These are phyloP conservation scores for Porphyrellus cyaneotinctus DNA, from an alignment of 768 basidiomycete species.

Conservation along the genomic window DNA sequence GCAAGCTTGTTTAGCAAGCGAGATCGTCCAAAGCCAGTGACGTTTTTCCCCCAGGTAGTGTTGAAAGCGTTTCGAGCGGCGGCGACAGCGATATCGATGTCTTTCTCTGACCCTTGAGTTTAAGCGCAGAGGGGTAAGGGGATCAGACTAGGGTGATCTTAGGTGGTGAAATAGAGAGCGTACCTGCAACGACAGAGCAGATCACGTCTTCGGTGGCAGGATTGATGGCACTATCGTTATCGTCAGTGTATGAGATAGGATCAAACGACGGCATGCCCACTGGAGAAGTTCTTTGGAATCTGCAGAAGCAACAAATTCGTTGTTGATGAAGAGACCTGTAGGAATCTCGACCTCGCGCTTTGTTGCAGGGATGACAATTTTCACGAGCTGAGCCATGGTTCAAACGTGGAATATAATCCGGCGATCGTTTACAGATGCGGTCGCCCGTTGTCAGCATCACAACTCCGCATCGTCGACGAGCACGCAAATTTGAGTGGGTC, in stretches of 20 bases:
- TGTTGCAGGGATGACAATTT: slow-evolving; percentile 38
- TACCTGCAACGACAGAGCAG: slow-evolving; percentile 64
- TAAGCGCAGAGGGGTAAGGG: neutral
- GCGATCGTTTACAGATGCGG: slow-evolving; percentile 9
- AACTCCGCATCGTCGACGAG: slow-evolving; percentile 3
- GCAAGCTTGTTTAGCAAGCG: slow-evolving; percentile 81
- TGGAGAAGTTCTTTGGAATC: slow-evolving; percentile 62
- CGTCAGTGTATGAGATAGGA: slow-evolving; percentile 14
- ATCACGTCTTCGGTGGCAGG: slow-evolving; percentile 77
- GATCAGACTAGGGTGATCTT: neutral
- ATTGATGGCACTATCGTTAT: slow-evolving; percentile 57
- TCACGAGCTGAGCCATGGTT: slow-evolving; percentile 43
- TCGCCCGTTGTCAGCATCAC: no score
- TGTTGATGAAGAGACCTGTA: slow-evolving; percentile 89
- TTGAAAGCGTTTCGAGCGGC: slow-evolving; percentile 82
- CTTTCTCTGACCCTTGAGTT: slow-evolving; percentile 56
- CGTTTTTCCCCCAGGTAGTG: slow-evolving; percentile 86
- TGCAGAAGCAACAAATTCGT: slow-evolving; percentile 76
- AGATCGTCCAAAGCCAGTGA: slow-evolving; percentile 78
- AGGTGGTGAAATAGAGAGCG: neutral
- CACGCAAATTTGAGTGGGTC: neutral
- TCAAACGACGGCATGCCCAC: slow-evolving; percentile 37
- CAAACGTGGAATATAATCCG: neutral
- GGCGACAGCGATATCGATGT: slow-evolving; percentile 80
- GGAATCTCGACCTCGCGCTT: slow-evolving; percentile 58